Conservation (phyloP, 345 rosid species). For the Eutrema heterophyllum region DNA sequence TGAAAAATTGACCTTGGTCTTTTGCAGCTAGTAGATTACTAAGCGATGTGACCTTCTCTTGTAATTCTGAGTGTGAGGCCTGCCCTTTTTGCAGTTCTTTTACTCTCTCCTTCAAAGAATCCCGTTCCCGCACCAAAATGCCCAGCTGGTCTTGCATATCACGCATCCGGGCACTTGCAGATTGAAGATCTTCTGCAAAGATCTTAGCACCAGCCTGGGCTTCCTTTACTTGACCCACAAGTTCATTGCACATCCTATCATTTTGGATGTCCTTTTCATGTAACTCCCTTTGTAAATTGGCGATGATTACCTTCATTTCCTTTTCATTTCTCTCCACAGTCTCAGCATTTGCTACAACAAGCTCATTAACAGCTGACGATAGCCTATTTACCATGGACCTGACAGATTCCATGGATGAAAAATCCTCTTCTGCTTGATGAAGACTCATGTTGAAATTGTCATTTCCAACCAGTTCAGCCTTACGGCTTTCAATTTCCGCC, state of each 20-base stretch:
- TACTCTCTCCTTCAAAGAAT: constrained; percentile 46
- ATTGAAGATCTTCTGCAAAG: constrained; percentile 61
- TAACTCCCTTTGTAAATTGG: constrained; percentile 81
- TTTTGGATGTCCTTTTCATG: constrained; percentile 85
- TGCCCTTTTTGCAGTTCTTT: constrained; percentile 61
- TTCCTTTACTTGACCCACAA: constrained; percentile 81
- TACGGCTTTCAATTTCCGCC: constrained; percentile 60
- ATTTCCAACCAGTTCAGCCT: constrained; percentile 42
- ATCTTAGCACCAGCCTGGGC: constrained; percentile 71
- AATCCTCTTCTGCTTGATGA: constrained; percentile 24
- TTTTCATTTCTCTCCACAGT: constrained; percentile 45
- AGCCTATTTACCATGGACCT: constrained; percentile 53
- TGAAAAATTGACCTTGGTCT: constrained; percentile 63
- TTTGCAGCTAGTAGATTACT: constrained; percentile 56
- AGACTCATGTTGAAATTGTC: constrained; percentile 30
- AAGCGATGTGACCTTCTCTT: constrained; percentile 50
- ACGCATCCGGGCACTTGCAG: constrained; percentile 43
- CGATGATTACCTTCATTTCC: constrained; percentile 61
- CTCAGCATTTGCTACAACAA: constrained; percentile 44
- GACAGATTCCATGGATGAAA: constrained; percentile 52
- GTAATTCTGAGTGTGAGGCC: constrained; percentile 41
- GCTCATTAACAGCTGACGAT: constrained; percentile 43
- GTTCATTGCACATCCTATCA: constrained; percentile 77
- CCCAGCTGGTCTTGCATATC: constrained; percentile 58
- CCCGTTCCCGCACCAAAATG: constrained; percentile 43